These are phyloP conservation scores for Umbellularia californica DNA, from an alignment of 164 flowering plant species.

Conservation along the genomic window DNA sequence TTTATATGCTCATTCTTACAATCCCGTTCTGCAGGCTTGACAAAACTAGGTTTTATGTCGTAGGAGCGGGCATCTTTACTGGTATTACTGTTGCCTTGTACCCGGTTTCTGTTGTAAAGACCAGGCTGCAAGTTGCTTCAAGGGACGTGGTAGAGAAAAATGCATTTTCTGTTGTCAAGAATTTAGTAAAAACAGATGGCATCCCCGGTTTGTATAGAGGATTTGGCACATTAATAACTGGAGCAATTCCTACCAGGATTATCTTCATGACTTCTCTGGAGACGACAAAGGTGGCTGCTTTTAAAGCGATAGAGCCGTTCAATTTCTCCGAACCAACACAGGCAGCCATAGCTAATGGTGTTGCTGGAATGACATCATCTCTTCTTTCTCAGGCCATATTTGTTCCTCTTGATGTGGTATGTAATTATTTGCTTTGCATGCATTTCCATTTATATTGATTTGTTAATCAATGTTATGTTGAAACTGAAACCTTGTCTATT, in stretches of 20 bases:
- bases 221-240: constrained; percentile 91
- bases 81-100: constrained; percentile 88
- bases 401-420: constrained; percentile 98
- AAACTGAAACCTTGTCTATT: too few species aligned
- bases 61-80: constrained; percentile 95
- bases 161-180: constrained; percentile 65
- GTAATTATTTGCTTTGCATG: constrained; percentile 5
- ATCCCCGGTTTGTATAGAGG: constrained; percentile 89
- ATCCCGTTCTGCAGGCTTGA: constrained; percentile 70
- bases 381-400: constrained; percentile 77
- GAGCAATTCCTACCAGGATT: constrained; percentile 91
- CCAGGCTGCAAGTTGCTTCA: constrained; percentile 89
- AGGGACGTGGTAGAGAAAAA: constrained; percentile 58
- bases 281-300: constrained; percentile 80
- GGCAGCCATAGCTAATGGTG: constrained; percentile 92
- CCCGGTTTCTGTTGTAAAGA: constrained; percentile 89
- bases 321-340: constrained; percentile 73
- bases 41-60: constrained; percentile 83
- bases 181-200: constrained; percentile 74
- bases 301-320: constrained; percentile 63
- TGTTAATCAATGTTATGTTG: too few species aligned
- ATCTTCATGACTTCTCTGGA: constrained; percentile 87
- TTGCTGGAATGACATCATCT: constrained; percentile 91
- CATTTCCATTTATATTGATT: too few species aligned
- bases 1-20: constrained; percentile 11